Evolutionary conservation across 202 grass and related monocot genomes (phyloP), one percentile per base, ranked within the genome.

Genomic region (Musa balbisiana): DNA sequence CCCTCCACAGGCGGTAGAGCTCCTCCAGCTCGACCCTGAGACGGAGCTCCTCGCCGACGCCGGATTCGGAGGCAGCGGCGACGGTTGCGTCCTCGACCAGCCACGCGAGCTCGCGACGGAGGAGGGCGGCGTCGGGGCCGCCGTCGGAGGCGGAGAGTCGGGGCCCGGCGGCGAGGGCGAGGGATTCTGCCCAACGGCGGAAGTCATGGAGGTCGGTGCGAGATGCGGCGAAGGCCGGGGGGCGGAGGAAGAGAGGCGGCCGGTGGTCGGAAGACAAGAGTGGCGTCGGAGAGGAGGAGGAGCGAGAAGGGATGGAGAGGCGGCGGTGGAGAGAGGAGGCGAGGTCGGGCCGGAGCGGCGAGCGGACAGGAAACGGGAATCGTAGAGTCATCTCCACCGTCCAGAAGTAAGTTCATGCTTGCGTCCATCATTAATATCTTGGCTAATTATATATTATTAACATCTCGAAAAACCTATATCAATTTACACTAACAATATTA

Each of bases 71-170:
- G 29, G 78, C 14, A 17, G 85, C 83, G 51, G 83, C 77, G 27
- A 43, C 33, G 33, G 33, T 43, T 43, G 72, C 85, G 62, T 87
- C 85, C 33, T 87, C 75, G 78, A 93, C 74, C 64, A 97, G 73
- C 93, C 93, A 97, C 62, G 86, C 69, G 76, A 97, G 88, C 80
- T 97, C 87, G 52, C 90, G 88, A 76, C 79, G 88, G 71, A 97
- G 90, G 78, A 87, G 85, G 21, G 78, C 76, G 8, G 86, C 77
- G 25, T 80, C 78, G 22, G 64, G 75, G 29, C 75, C 75, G 1
- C 75, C 75, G 20, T 77, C 62, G 3, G 60, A 63, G 60, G 20
- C n/a, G 4, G 33, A 43, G 33, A 77, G 43, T n/a, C 75, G 60
- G 21, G 75, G 75, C 49, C 16, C 49, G 52, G 80, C 72, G 21